Evolutionary conservation across 2,329 filamentous ascomycete species (phyloP).

Genomic region (Coniosporium tulheliwenetii): DNA sequence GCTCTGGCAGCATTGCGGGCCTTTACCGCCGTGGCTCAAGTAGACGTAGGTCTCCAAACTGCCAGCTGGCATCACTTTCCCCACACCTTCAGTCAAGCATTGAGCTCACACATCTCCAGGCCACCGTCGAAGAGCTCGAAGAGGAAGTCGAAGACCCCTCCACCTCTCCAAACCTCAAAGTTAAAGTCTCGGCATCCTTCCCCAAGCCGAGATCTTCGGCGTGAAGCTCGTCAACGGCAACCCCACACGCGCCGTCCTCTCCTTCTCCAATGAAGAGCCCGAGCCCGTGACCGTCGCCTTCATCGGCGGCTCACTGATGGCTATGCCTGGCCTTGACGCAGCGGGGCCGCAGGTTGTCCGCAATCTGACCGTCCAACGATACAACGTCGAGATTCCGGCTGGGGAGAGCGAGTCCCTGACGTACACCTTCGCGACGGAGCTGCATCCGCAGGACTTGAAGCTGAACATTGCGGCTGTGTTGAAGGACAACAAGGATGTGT

Average conservation of each 20-base stretch:
- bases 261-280: constrained; percentile 72
- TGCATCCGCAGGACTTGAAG: constrained; percentile 80
- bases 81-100: constrained; percentile 2
- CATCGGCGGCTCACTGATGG: constrained; percentile 57
- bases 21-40: constrained; percentile 47
- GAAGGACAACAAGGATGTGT: constrained; percentile 44
- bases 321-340: constrained; percentile 28
- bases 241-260: constrained; percentile 66
- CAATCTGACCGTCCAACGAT: constrained; percentile 70
- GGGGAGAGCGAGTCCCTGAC: constrained; percentile 63
- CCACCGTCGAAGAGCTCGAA: constrained; percentile 28
- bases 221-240: constrained; percentile 91
- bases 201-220: constrained; percentile 67
- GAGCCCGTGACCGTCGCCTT: constrained; percentile 60
- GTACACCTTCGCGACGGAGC: constrained; percentile 76
- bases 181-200: constrained; percentile 42
- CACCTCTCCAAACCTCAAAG: constrained; percentile 42
- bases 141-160: constrained; percentile 50
- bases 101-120: constrained; percentile 10
- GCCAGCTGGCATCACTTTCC: background rate
- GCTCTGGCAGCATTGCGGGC: constrained; percentile 56
- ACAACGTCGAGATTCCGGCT: constrained; percentile 56
- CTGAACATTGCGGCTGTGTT: constrained; percentile 66
- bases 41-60: constrained; percentile 34
- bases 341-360: constrained; percentile 48